phyloP scores from a whole-genome alignment of 257 asterid genomes.

The Solanum raphanifolium region DNA sequence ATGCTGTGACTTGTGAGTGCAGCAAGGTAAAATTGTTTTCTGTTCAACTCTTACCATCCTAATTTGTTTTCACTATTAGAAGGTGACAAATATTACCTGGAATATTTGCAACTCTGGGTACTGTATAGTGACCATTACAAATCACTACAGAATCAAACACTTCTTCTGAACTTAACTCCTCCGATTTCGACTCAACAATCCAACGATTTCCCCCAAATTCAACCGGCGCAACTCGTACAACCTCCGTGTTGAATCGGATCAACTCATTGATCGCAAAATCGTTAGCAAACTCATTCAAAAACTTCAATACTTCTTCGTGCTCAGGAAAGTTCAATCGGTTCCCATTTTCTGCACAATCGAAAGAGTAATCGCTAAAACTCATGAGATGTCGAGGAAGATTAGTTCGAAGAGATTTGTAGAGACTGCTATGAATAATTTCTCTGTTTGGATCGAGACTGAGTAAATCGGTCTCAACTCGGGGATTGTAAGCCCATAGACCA shows the following conservation, averaged over 20 bases:
- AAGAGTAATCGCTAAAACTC: slow-evolving; percentile 6
- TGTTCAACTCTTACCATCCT: no score
- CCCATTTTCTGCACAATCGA: not conserved
- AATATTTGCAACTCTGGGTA: slow-evolving; percentile 9
- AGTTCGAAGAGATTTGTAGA: not conserved
- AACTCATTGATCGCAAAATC: slow-evolving; percentile 26
- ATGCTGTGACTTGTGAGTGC: not conserved
- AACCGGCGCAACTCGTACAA: slow-evolving; percentile 30
- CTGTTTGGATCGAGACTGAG: slow-evolving; percentile 33
- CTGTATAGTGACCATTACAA: slow-evolving; percentile 20
- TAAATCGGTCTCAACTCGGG: slow-evolving; percentile 38
- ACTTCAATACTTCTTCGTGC: slow-evolving; percentile 42
- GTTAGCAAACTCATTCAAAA: slow-evolving; percentile 31
- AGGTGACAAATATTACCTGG: slow-evolving; percentile 6
- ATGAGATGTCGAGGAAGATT: slow-evolving; percentile 1
- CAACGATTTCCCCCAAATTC: slow-evolving; percentile 11
- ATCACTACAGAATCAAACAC: slow-evolving; percentile 26
- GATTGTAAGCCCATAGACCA: slow-evolving; percentile 51
- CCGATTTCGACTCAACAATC: slow-evolving; percentile 28
- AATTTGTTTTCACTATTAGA: no score
- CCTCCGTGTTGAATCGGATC: slow-evolving; percentile 33
- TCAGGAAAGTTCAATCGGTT: slow-evolving; percentile 20
- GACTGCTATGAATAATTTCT: not conserved
- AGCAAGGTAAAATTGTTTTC: not conserved
- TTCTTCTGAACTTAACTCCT: slow-evolving; percentile 7